Base-by-base conservation (phyloP, 1,284 basidiomycete genomes). In the Caloboletus firmus region DNA sequence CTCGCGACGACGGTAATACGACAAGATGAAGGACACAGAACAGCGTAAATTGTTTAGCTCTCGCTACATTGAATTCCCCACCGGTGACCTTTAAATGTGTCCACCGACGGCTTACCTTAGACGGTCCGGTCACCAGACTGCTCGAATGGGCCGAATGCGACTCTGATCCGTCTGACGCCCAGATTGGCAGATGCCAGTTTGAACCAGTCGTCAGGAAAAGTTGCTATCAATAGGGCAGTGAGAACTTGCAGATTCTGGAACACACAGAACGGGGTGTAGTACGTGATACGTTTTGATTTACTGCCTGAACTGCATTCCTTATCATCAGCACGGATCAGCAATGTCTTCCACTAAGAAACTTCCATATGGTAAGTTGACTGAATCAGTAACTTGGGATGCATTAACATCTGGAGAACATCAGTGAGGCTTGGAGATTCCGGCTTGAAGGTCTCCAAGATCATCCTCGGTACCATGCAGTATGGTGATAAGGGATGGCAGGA, bases 371-470 rank as follows among this genome's bases (percentile, higher is more conserved):
- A 52, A 57, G 66, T 47, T 15, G 42, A 43, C 5, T 24, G n/a
- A 8, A 35, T 48, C 4, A 3, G 18, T 45, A 11, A 48, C 5
- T 41, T 7, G 22, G 5, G 30, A 22, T 28, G 31, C 40, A 22
- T 44, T 41, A 5, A 48, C 34, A n/a, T 28, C 44, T 5, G 2
- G n/a, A 13, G 49, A 34, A 49, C 26, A 51, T 45, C 55, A 82
- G 79, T 76, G 20, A 73, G 74, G 42, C 72, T 81, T 20, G 79
- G 80, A 15, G 74, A 72, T 36, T 81, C 79, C 0, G 79, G 80
- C 7, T 52, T 81, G 34, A 81, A 82, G 59, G 73, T 82, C 24
- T 81, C 80, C 20, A 77, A 62, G 58, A 74, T 81, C 48, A 79
- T 82, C 41, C 68, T 82, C 1, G 79, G 79, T 15, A 72, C 70